phyloP scores from a whole-genome alignment of 2,329 filamentous ascomycete species.

The Colletotrichum endophyticum region DNA sequence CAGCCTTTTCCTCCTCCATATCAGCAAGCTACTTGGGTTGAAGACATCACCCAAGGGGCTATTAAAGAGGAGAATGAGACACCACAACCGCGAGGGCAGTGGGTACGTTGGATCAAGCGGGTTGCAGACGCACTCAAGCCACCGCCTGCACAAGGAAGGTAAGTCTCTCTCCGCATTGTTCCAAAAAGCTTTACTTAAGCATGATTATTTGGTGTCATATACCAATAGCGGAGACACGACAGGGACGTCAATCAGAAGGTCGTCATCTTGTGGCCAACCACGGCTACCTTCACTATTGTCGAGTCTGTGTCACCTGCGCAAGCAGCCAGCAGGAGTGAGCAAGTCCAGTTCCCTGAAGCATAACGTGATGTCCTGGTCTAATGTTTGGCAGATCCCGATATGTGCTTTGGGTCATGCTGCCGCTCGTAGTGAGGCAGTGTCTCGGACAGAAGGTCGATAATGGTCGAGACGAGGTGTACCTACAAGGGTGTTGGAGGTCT shows the following conservation, averaged over 20 bases:
- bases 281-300: neutral
- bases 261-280: neutral
- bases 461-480: neutral
- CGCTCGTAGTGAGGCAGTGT: rapidly evolving
- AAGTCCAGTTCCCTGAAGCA: too few species aligned
- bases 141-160: too few species aligned
- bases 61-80: neutral
- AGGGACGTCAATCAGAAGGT: neutral
- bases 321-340: neutral
- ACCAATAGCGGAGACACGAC: neutral
- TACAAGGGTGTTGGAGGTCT: too few species aligned
- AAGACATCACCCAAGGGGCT: neutral
- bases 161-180: neutral
- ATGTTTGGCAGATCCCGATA: neutral
- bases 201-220: rapidly evolving
- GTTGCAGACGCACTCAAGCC: neutral
- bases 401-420: neutral
- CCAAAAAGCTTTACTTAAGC: too few species aligned
- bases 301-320: neutral
- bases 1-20: neutral
- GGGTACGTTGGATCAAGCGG: neutral
- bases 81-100: too few species aligned
- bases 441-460: neutral
- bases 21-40: neutral
- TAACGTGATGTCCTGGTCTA: neutral